Base-by-base conservation (phyloP, 2,329 filamentous ascomycete genomes). In the Phaeoacremonium minimum region DNA sequence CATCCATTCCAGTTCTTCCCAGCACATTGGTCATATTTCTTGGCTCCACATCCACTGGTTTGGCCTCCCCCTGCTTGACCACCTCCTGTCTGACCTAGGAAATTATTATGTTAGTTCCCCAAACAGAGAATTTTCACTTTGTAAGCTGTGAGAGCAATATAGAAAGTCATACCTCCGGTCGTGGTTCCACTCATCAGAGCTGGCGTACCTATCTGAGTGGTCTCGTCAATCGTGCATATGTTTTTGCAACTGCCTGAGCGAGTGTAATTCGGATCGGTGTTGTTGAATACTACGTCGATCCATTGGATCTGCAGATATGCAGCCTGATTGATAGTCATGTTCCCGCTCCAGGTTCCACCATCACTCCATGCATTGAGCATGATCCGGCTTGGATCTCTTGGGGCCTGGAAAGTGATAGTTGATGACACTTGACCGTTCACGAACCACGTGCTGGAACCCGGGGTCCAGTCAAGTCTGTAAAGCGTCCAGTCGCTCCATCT, bases 331-430 rank as follows among this genome's bases (percentile, higher is more conserved):
- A 56, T 48, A 3, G 37, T 52, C 69, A 73, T 73, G 32, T 66
- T 59, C 4, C 69, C 70, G 35, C 61, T 67, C 70, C 71, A 75
- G 26, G 55, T 56, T 5, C 71, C 71, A 18, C 71, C 70, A 44
- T 75, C 67, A 37, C 65, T 66, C 71, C 71, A 75, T 50, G 67
- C 61, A 48, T 75, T 75, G 50, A 75, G 61, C 28, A 71, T 62
- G 26, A 75, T 52, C 28, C 56, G 62, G 20, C 61, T 63, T n/a
- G 63, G 56, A 40, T 67, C 63, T 11, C 60, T 56, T 2, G 71
- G 71, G 12, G 71, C 67, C 30, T 68, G 66, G 50, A 72, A 72
- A 11, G 56, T 60, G 41, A 72, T 73, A 4, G 55, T 57, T 2
- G 64, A 59, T 19, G 66, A 60, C 43, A 67, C 52, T 38, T 61